These are phyloP conservation scores for Moesziomyces sp. DNA, from an alignment of 1,284 basidiomycete genomes.

Conservation along the genomic window DNA sequence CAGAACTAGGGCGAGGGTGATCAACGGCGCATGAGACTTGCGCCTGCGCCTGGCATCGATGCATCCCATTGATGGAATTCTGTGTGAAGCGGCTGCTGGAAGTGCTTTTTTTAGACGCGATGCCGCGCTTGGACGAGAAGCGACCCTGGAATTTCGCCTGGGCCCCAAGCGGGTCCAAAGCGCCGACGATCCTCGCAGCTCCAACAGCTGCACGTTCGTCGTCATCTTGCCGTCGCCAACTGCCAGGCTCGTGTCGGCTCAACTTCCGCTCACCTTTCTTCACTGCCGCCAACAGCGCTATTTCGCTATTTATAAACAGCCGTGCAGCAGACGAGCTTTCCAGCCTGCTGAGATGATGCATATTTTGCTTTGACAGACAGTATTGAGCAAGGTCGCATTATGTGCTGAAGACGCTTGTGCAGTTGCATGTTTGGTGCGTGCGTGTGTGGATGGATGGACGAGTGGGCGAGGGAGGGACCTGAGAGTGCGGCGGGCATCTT, in stretches of 20 bases:
- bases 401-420: too few relatives aligned
- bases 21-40: too few relatives aligned
- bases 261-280: background rate
- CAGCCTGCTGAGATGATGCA: background rate
- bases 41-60: too few relatives aligned
- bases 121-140: background rate
- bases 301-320: background rate
- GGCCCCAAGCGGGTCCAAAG: constrained; percentile 22
- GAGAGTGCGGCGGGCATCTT: too few relatives aligned
- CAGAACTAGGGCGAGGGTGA: too few relatives aligned
- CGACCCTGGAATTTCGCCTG: constrained; percentile 3
- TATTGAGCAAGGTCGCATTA: too few relatives aligned
- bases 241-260: background rate
- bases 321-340: background rate
- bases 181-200: constrained; percentile 30
- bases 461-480: too few relatives aligned
- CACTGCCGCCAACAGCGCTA: background rate
- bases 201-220: constrained; percentile 10
- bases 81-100: too few relatives aligned
- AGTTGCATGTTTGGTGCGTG: too few relatives aligned
- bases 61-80: too few relatives aligned
- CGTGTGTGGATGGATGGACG: background rate
- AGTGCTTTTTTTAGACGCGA: background rate
- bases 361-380: too few relatives aligned
- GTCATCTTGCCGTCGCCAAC: constrained; percentile 22